Percentiles rank a stretch among this genome's conserved stretches.
Conservation (phyloP, 78 protist genomes). For the Chrysochromulina parva region DNA sequence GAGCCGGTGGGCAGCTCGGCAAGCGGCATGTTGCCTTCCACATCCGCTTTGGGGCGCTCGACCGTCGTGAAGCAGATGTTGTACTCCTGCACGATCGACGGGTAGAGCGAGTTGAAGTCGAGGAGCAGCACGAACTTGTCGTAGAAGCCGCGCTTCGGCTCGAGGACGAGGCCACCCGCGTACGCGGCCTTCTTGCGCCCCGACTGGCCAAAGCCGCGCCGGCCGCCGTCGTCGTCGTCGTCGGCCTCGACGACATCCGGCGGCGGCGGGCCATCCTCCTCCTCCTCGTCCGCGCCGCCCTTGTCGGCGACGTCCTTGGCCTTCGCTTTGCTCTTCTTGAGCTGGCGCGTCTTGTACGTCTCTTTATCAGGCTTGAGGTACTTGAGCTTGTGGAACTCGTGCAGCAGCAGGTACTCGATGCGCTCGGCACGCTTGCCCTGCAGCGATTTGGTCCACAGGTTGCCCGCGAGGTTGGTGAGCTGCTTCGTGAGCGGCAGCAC, state of each 20-base stretch:
- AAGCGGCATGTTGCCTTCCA: neutral
- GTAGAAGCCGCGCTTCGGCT: conserved; percentile 90
- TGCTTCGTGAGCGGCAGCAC: conserved; percentile 92
- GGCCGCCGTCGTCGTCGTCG: conserved; percentile 26
- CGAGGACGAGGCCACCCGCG: conserved; percentile 81
- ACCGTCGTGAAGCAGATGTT: conserved; percentile 98
- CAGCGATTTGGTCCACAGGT: conserved; percentile 77
- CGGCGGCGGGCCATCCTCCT: neutral
- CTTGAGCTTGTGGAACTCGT: conserved; percentile 80
- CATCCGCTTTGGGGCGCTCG: conserved; percentile 6
- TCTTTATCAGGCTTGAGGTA: conserved; percentile 21
- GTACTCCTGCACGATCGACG: conserved; percentile 96
- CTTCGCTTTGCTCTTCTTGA: neutral
- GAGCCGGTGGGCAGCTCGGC: neutral
- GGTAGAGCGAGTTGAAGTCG: conserved; percentile 99
- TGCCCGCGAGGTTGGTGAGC: conserved; percentile 86
- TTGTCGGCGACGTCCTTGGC: neutral
- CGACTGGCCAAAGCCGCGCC: neutral
- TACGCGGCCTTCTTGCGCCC: conserved; percentile 34
- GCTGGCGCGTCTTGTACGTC: neutral
- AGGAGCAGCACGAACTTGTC: conserved; percentile 90
- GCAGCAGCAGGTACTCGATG: conserved; percentile 92
- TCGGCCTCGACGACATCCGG: neutral
- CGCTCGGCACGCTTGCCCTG: conserved; percentile 89
- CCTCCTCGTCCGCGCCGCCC: neutral